A percentile compares a stretch with the other conserved stretches of the same genome.
These are phyloP conservation scores for Lolium multiflorum DNA, from an alignment of 176 grass and related monocot species.

Conservation along the genomic window DNA sequence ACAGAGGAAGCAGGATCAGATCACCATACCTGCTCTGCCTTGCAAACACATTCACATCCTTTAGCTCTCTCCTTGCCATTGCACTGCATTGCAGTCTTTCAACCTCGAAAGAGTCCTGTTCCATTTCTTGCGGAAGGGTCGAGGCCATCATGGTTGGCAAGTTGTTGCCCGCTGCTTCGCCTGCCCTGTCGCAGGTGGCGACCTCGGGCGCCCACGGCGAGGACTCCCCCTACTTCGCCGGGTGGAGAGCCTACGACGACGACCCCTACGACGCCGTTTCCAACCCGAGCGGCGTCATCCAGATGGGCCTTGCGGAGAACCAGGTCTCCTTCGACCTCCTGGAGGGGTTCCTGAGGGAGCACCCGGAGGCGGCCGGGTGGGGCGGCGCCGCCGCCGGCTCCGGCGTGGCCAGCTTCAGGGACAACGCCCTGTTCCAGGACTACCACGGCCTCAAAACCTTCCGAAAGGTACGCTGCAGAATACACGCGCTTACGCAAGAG, in stretches of 20 bases:
- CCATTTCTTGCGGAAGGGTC: neutral
- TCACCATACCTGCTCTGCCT: conserved; percentile 27
- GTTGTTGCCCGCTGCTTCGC: conserved; percentile 30
- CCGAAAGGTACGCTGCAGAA: conserved; percentile 53
- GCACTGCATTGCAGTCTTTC: conserved; percentile 19
- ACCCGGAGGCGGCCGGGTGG: conserved; percentile 61
- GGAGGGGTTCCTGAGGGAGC: conserved; percentile 67
- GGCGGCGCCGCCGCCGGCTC: conserved; percentile 32
- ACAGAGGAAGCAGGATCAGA: conserved; percentile 19
- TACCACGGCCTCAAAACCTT: conserved; percentile 86
- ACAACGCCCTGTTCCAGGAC: conserved; percentile 94
- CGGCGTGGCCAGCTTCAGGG: conserved; percentile 64
- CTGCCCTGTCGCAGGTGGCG: conserved; percentile 62
- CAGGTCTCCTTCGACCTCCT: conserved; percentile 94
- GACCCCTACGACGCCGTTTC: conserved; percentile 68
- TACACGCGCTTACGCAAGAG: neutral
- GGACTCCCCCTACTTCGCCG: conserved; percentile 92
- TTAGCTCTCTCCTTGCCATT: conserved; percentile 10
- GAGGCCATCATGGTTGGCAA: conserved; percentile 43
- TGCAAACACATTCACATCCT: neutral
- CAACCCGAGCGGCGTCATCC: conserved; percentile 79
- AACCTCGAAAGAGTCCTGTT: neutral
- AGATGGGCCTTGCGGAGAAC: conserved; percentile 96
- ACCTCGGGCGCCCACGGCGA: conserved; percentile 70
- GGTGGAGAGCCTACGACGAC: conserved; percentile 85